phyloP scores from a whole-genome alignment of 768 basidiomycete genomes.

The Tricholoma flavovirens region DNA sequence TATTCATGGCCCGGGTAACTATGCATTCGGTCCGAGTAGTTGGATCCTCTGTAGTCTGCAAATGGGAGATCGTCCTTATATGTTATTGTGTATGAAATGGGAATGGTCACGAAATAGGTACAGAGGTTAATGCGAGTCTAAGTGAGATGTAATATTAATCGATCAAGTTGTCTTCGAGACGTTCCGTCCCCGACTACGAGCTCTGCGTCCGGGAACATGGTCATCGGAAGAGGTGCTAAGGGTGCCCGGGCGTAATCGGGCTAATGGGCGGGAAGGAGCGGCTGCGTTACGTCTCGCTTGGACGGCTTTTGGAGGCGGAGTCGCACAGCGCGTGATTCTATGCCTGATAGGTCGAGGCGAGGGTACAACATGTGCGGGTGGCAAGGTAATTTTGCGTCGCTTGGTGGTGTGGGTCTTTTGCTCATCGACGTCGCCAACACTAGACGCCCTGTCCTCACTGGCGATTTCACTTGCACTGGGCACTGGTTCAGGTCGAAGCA shows the following conservation, averaged over 20 bases:
- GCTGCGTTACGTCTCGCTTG: conserved; percentile 10
- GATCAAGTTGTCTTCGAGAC: neutral
- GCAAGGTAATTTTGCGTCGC: conserved; percentile 25
- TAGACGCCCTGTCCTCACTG: conserved; percentile 11
- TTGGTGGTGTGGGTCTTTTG: conserved; percentile 22
- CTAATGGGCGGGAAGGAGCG: conserved; percentile 4
- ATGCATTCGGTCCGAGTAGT: too few species aligned
- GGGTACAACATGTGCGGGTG: conserved; percentile 8
- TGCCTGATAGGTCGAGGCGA: conserved; percentile 13
- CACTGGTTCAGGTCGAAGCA: neutral
- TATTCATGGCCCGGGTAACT: too few species aligned
- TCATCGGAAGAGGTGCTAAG: conserved; percentile 4
- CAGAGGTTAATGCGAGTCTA: neutral
- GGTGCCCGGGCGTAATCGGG: conserved; percentile 4
- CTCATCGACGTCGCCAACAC: conserved; percentile 9
- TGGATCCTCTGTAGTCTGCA: too few species aligned
- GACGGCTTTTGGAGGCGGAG: conserved; percentile 2
- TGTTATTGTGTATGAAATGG: neutral
- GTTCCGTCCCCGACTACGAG: neutral
- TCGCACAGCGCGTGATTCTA: conserved; percentile 12
- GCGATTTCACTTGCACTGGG: neutral
- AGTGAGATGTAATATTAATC: neutral
- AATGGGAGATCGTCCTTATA: neutral
- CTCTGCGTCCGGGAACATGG: neutral
- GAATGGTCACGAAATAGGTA: neutral